phyloP scores from a whole-genome alignment of 2,329 filamentous ascomycete genomes.

The Fusarium sp. region DNA sequence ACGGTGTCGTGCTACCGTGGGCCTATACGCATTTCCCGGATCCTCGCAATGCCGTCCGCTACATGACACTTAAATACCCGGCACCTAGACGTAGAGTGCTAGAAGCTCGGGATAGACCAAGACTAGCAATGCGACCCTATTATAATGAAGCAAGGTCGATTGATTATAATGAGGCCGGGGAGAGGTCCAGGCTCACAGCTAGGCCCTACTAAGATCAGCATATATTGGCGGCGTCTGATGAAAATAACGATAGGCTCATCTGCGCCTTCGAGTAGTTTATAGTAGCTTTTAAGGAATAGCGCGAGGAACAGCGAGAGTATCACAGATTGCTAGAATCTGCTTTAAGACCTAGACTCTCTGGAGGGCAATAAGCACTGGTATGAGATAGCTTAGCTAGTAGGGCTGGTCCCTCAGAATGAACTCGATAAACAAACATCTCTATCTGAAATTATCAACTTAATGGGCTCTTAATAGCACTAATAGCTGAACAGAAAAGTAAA shows the following conservation, averaged over 20 bases:
- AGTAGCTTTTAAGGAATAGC: neutral
- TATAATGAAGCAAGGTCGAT: neutral
- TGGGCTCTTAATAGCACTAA: neutral
- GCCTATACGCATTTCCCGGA: neutral
- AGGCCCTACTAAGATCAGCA: neutral
- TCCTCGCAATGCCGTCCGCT: neutral
- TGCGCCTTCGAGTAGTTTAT: neutral
- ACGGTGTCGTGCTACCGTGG: neutral
- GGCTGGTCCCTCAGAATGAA: neutral
- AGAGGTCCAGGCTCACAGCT: neutral
- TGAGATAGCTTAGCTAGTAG: neutral
- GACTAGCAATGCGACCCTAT: neutral
- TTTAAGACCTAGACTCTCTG: neutral
- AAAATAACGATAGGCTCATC: neutral
- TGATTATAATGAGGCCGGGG: neutral
- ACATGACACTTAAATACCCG: neutral
- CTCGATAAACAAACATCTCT: neutral
- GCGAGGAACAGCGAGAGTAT: neutral
- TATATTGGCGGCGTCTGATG: neutral
- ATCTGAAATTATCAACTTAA: neutral
- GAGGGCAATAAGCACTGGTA: neutral
- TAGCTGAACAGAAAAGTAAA: neutral
- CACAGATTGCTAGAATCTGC: neutral
- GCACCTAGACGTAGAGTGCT: neutral
- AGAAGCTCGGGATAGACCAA: neutral